Percentiles rank a stretch among this genome's conserved stretches.
These are phyloP conservation scores for Gorgonomyces haynaldii DNA, from an alignment of 192 early-diverging fungal genomes.

Conservation along the genomic window DNA sequence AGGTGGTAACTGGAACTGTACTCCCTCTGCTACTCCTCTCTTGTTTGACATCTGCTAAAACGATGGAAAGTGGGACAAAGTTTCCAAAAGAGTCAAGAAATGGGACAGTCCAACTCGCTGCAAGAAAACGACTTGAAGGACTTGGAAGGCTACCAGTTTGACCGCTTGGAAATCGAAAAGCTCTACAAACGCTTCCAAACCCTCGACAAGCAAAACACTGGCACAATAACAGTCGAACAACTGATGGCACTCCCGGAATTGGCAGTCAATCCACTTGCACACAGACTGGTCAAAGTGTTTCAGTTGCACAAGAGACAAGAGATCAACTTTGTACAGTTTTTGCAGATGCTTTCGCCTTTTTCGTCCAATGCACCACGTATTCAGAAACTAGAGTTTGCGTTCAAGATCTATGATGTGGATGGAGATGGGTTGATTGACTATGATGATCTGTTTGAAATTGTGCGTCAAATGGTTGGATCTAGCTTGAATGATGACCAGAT, in stretches of 20 bases:
- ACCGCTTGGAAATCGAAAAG: constrained; percentile 27
- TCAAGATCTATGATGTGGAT: constrained; percentile 42
- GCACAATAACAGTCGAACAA: constrained; percentile 24
- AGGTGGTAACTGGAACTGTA: too few species aligned
- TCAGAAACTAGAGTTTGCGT: constrained; percentile 38
- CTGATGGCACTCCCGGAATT: constrained; percentile 38
- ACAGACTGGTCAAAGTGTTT: constrained; percentile 29
- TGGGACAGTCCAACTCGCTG: too few species aligned
- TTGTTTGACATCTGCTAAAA: too few species aligned
- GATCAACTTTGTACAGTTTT: constrained; percentile 31
- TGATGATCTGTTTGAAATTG: constrained; percentile 25
- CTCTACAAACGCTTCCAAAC: constrained; percentile 32
- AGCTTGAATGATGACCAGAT: constrained; percentile 24
- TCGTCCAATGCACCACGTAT: constrained; percentile 13
- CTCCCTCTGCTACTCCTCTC: too few species aligned
- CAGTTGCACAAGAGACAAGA: constrained; percentile 22
- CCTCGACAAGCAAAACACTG: constrained; percentile 34
- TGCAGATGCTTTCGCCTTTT: constrained; percentile 14
- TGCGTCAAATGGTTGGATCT: constrained; percentile 30
- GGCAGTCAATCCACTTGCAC: constrained; percentile 36
- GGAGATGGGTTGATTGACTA: constrained; percentile 30
- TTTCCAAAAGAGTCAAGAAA: too few species aligned
- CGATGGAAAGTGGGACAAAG: too few species aligned
- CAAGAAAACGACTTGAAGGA: too few species aligned
- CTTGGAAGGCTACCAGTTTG: too few species aligned